Evolutionary conservation across 192 early-diverging fungal species (phyloP), one percentile per base, ranked within the genome.

Genomic region (Linderina pennispora): DNA sequence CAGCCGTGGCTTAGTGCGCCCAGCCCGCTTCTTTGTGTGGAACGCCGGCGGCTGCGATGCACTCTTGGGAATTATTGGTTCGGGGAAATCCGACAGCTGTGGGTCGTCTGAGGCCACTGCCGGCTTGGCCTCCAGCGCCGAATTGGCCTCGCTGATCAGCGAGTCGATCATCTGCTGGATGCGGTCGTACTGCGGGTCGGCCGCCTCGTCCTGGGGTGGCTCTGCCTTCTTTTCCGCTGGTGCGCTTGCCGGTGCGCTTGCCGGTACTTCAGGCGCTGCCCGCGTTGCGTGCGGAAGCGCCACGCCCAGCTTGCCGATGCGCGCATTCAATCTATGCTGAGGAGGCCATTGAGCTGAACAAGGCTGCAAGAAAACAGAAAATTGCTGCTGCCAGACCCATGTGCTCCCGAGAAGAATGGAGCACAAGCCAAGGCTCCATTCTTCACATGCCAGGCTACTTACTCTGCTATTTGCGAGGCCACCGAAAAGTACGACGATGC

Each of bases 401-500:
- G n/a, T n/a, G n/a, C n/a, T n/a, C n/a, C n/a, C n/a, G n/a, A n/a
- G n/a, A n/a, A n/a, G n/a, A n/a, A n/a, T n/a, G n/a, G n/a, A n/a
- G n/a, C n/a, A n/a, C n/a, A n/a, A n/a, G n/a, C n/a, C n/a, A n/a
- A n/a, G n/a, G n/a, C n/a, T n/a, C n/a, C n/a, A n/a, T n/a, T n/a
- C n/a, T n/a, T n/a, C n/a, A n/a, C n/a, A n/a, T n/a, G n/a, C n/a
- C n/a, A n/a, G n/a, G n/a, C n/a, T 18, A 55, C 64, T 56, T 60
- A 67, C 64, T 71, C 67, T 35, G 67, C 67, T 39, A 71, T 71
- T 45, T 71, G 67, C n/a, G 67, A 63, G 17, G 67, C 67, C 23
- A 71, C 67, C n/a, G 60, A 63, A 44, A 60, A 63, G 51, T 71
- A 71, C 8, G 67, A 62, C 28, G 59, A 58, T 9, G 67, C 50